phyloP scores from a whole-genome alignment of 208 protist genomes.

The Crithidia thermophila region DNA sequence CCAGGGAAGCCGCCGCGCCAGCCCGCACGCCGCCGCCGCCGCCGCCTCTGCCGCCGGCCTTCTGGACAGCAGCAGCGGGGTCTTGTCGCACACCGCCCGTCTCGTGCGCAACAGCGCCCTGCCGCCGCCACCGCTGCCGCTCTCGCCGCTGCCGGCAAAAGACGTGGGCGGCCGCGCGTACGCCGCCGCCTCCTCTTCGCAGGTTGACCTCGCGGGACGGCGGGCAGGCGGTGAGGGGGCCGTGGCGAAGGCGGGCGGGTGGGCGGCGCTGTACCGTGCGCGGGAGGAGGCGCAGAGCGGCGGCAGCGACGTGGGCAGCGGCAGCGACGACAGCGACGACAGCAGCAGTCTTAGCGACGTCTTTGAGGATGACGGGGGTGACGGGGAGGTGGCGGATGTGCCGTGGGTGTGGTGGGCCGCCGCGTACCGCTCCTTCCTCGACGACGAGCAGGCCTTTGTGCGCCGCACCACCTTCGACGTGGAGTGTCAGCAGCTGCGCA shows the following conservation, averaged over 20 bases:
- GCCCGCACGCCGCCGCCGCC: not conserved
- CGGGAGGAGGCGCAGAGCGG: not conserved
- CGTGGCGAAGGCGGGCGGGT: not conserved
- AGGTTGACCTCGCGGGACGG: no score
- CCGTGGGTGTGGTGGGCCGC: slow-evolving; percentile 75
- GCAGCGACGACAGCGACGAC: not conserved
- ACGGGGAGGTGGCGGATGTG: slow-evolving; percentile 26
- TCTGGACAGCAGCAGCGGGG: no score
- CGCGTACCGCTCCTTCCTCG: slow-evolving; percentile 78
- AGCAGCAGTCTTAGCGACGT: not conserved
- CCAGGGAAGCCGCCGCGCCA: slow-evolving; percentile 1
- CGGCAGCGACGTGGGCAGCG: not conserved
- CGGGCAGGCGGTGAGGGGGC: not conserved
- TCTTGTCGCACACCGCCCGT: slow-evolving; percentile 23
- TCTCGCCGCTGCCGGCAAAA: not conserved
- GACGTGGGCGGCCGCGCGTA: not conserved
- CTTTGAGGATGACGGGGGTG: not conserved
- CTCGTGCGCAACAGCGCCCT: slow-evolving; percentile 33
- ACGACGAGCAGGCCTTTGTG: slow-evolving; percentile 78
- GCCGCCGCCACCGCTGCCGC: slow-evolving; percentile 26
- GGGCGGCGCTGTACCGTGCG: not conserved
- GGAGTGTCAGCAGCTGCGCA: slow-evolving; percentile 56
- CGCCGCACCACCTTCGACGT: slow-evolving; percentile 77
- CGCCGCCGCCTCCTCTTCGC: no score
- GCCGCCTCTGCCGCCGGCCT: not conserved